phyloP scores from a whole-genome alignment of 345 rosid species.

The Stellera chamaejasme region DNA sequence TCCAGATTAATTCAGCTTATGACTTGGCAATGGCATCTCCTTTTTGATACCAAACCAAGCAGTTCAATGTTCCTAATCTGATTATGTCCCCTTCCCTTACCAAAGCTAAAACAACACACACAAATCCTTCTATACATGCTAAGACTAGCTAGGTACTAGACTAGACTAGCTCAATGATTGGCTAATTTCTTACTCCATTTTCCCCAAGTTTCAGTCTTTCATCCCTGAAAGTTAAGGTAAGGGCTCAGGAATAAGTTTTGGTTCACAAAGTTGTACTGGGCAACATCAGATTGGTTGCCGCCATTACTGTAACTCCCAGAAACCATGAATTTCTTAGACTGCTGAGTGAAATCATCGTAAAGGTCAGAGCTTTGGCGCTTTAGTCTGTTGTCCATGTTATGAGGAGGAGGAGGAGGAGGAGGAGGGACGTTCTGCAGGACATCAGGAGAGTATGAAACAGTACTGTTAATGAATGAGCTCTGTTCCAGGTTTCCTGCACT shows the following conservation, averaged over 20 bases:
- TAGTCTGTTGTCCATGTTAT: slow-evolving; percentile 23
- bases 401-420: slow-evolving; percentile 43
- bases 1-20: slow-evolving; percentile 14
- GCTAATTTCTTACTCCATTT: neutral
- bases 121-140: slow-evolving; percentile 14
- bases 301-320: slow-evolving; percentile 41
- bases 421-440: slow-evolving; percentile 48
- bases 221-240: slow-evolving; percentile 49
- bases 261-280: slow-evolving; percentile 35
- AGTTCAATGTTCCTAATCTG: slow-evolving; percentile 19
- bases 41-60: slow-evolving; percentile 15
- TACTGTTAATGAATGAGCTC: slow-evolving; percentile 16
- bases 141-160: too few relatives aligned
- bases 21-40: slow-evolving; percentile 17
- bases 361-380: slow-evolving; percentile 40
- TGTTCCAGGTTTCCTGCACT: slow-evolving; percentile 15
- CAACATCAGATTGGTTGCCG: slow-evolving; percentile 26
- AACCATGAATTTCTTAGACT: slow-evolving; percentile 38
- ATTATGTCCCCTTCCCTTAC: slow-evolving; percentile 6
- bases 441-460: slow-evolving; percentile 10
- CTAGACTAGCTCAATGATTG: slow-evolving; percentile 10
- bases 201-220: slow-evolving; percentile 5
- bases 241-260: slow-evolving; percentile 48
- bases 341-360: slow-evolving; percentile 28
- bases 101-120: slow-evolving; percentile 6